Percentiles rank a stretch among this genome's conserved stretches.
phyloP scores from a whole-genome alignment of 140 eudicot genomes.

The Ambrosia hybrid region DNA sequence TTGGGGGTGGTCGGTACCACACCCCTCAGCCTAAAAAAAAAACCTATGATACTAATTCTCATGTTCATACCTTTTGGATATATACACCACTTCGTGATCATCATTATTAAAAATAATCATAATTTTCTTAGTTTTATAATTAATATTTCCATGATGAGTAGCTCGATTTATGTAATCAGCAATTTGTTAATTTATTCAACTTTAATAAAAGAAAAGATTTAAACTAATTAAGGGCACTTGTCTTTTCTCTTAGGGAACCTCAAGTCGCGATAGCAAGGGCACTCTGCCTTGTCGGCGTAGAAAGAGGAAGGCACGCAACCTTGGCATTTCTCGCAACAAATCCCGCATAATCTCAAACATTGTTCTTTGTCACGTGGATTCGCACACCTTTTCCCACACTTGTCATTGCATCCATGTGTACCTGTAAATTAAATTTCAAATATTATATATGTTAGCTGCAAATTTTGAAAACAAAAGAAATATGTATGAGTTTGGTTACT shows the following conservation, averaged over 20 bases:
- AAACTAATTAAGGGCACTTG: constrained; percentile 52
- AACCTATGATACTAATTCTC: not conserved
- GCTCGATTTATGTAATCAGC: too few species aligned
- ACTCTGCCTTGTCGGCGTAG: constrained; percentile 53
- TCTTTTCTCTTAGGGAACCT: constrained; percentile 49
- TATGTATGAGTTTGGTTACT: not conserved
- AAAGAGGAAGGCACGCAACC: constrained; percentile 65
- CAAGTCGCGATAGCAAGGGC: constrained; percentile 63
- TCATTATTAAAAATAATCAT: not conserved
- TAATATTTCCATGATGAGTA: not conserved
- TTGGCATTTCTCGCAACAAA: constrained; percentile 29
- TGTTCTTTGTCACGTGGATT: constrained; percentile 30
- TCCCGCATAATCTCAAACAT: constrained; percentile 31
- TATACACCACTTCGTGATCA: too few species aligned
- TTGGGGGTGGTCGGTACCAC: too few species aligned
- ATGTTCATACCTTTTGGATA: not conserved
- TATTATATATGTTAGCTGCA: too few species aligned
- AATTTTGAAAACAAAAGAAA: not conserved
- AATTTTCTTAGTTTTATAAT: not conserved
- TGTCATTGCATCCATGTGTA: constrained; percentile 20
- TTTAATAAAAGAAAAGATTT: too few species aligned
- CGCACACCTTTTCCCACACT: constrained; percentile 28
- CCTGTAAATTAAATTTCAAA: not conserved
- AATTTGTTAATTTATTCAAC: too few species aligned
- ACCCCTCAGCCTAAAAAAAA: too few species aligned